A percentile compares a stretch with the other conserved stretches of the same genome.
phyloP scores from a whole-genome alignment of 2,329 filamentous ascomycete genomes.

The Elsinoe australis region DNA sequence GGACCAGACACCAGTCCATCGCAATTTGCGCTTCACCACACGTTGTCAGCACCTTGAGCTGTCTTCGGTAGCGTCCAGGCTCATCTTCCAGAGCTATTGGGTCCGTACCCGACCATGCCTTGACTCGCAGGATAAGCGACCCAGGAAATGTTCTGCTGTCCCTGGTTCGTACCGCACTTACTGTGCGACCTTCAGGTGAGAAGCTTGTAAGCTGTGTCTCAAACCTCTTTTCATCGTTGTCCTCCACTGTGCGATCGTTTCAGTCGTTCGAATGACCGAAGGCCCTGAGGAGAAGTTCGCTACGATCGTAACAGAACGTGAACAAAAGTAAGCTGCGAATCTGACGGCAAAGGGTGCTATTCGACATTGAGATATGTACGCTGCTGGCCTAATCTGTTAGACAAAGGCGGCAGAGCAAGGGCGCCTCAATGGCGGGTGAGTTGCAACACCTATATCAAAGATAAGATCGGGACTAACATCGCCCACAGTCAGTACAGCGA shows the following conservation, averaged over 20 bases:
- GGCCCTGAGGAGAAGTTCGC: too few species aligned
- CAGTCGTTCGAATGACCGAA: too few species aligned
- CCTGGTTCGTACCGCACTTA: neutral
- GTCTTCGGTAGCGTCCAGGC: slow-evolving; percentile 4
- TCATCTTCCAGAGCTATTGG: neutral
- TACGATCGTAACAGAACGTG: neutral
- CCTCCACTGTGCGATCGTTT: neutral
- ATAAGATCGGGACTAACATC: neutral
- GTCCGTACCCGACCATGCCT: neutral
- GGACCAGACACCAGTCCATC: slow-evolving; percentile 15
- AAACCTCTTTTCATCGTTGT: neutral
- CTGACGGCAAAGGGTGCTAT: too few species aligned
- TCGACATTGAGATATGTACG: too few species aligned
- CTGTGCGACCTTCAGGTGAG: slow-evolving; percentile 8
- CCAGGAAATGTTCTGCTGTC: neutral
- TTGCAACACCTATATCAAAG: neutral
- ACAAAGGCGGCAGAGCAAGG: slow-evolving; percentile 3
- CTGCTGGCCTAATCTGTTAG: slow-evolving; percentile 10
- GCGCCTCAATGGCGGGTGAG: slow-evolving; percentile 4
- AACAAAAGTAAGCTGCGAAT: too few species aligned
- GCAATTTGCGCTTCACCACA: slow-evolving; percentile 6
- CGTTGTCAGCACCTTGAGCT: neutral
- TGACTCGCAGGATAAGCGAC: slow-evolving; percentile 9
- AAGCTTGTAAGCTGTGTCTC: neutral
- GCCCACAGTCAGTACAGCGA: neutral